phyloP scores from a whole-genome alignment of 2,329 filamentous ascomycete genomes.

The Cercospora zeina region DNA sequence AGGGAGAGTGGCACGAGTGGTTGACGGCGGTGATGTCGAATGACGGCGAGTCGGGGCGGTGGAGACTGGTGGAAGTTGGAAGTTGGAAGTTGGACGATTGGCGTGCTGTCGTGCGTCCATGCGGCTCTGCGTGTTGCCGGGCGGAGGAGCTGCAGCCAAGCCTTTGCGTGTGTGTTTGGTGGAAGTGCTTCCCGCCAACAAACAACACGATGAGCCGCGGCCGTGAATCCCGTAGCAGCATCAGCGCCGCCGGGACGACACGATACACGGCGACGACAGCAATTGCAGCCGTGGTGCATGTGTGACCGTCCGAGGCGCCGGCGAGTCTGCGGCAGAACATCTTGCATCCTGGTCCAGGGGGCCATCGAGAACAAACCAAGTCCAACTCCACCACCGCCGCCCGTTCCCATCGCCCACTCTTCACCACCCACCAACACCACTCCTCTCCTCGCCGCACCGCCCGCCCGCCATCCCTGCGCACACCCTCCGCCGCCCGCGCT shows the following conservation, averaged over 20 bases:
- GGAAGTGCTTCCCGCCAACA: not conserved
- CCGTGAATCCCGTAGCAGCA: constrained; percentile 2
- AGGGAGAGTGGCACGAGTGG: no score
- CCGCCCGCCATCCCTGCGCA: not conserved
- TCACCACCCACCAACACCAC: not conserved
- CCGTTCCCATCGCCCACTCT: not conserved
- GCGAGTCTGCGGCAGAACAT: not conserved
- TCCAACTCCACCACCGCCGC: not conserved
- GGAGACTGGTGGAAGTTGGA: no score
- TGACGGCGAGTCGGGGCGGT: no score
- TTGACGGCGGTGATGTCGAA: not conserved
- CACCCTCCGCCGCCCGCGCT: not conserved
- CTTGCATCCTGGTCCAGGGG: not conserved
- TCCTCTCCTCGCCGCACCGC: not conserved
- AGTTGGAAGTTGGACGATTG: constrained; percentile 1
- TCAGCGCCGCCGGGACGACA: not conserved
- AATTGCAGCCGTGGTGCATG: not conserved
- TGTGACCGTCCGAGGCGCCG: constrained; percentile 1
- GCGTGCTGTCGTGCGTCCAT: not conserved
- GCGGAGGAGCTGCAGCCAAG: constrained; percentile 2
- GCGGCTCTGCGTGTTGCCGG: constrained; percentile 4
- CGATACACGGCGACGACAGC: no score
- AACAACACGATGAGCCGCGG: not conserved
- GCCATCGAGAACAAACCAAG: constrained; percentile 1
- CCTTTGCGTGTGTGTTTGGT: constrained; percentile 5